Base-by-base conservation (phyloP, 768 basidiomycete genomes). In the Russula abietina region DNA sequence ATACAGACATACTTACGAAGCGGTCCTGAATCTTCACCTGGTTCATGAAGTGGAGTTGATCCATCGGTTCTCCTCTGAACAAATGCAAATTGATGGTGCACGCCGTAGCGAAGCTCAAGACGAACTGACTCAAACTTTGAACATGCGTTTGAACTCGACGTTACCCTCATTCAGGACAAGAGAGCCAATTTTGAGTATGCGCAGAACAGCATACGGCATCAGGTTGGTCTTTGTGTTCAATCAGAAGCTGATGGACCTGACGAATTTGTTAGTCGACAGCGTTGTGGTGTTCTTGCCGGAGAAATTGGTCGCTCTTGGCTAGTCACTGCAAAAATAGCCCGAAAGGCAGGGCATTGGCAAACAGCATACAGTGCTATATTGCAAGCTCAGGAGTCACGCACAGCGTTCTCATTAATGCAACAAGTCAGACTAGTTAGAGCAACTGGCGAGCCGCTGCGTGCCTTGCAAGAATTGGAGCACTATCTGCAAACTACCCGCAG, bases 311-410 rank as follows among this genome's bases (percentile, higher is more conserved):
- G 82, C 52, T 86, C 92, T 1, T 99, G 97, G 97, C 80, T 98
- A 14, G 79, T 83, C 30, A 98, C 89, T 63, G 89, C 95, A n/a
- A 98, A 95, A 72, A 93, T 94, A 60, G 97, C 97, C 38, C 80
- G 97, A 38, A 99, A 98, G 71, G 91, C 94, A 3, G 89, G 92
- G 0, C 94, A 98, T 71, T 87, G 85, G 79, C 96, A 98, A 75
- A 98, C 96, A 0, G 93, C 97, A 2, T 99, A 98, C 72, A 97
- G 91, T 70, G 94, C 97, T 7, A 84, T 90, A 66, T 80, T 99
- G 0, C 97, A 99, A 74, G 93, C 94, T 0, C 83, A 86, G 60
- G 87, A 91, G 69, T 79, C 78, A 65, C 79, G 83, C 24, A 81
- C 85, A 0, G 81, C 81, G 0, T 93, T 88, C 70, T 83, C 87